Base-by-base conservation (phyloP, 1,284 basidiomycete genomes). In the Sanghuangporus weigelae region DNA sequence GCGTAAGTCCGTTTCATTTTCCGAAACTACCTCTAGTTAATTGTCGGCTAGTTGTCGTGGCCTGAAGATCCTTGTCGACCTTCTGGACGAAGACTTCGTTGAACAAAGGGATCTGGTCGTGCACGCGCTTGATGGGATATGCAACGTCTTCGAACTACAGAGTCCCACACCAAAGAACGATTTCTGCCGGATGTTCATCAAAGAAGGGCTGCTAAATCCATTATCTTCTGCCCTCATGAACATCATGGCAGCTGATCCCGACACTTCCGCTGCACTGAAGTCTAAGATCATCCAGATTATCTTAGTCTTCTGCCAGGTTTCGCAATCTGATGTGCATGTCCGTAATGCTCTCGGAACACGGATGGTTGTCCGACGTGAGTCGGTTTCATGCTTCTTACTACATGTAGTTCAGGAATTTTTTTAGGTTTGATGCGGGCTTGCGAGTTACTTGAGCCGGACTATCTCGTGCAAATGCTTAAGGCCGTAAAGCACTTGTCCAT, bases 161-260 rank as follows among this genome's bases (percentile, higher is more conserved):
- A 95, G 92, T 57, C 93, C 96, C 1, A 97, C 95, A 7, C 96
- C 95, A 7, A 93, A 97, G 71, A 98, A 96, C 72, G 96, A 98
- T 75, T 98, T 98, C 73, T 98, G 96, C 73, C 86, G 96, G 16
- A 97, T 98, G 92, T 96, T 98, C 76, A 95, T 97, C 38, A 85
- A 94, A 26, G 96, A 98, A 75, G 96, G 96, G 16, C 80, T 98
- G 5, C 80, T 98, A 42, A 96, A 98, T 68, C 96, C 96, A 0
- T 77, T 99, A 1, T 95, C 95, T 0, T 89, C 90, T 0, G 95
- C 96, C 0, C 76, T 99, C 46, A 79, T 96, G 60, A 92, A 93
- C 68, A 92, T 98, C 61, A 91, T 96, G 80, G 83, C 85, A 3
- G 90, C 85, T 67, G 83, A 85, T 19, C 87, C 86, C 59, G 81